A percentile compares a stretch with the other conserved stretches of the same genome.
phyloP scores from a whole-genome alignment of 1,284 basidiomycete species.

The Tilletia horrida region DNA sequence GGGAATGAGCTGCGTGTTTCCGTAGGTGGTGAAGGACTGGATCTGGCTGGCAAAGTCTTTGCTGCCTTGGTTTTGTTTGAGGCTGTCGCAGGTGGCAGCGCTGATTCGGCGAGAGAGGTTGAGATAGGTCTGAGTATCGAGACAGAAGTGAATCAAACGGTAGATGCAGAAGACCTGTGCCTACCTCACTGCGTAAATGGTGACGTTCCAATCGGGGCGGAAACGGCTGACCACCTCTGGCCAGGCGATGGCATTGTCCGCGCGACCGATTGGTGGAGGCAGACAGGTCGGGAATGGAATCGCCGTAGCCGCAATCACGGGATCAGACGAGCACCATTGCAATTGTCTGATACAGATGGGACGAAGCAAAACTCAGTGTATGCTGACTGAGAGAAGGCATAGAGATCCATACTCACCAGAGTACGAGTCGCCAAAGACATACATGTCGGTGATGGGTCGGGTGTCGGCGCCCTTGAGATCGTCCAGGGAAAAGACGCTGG shows the following conservation, averaged over 20 bases:
- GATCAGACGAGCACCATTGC: constrained; percentile 5
- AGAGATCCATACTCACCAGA: not conserved
- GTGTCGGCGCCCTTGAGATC: constrained; percentile 17
- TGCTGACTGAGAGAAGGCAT: not conserved
- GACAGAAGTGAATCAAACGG: too few relatives aligned
- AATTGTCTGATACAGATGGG: not conserved
- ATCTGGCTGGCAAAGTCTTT: not conserved
- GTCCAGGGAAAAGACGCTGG: not conserved
- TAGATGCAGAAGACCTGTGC: not conserved
- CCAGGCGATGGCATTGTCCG: constrained; percentile 17
- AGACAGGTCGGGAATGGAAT: constrained; percentile 13
- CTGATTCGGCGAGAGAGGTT: not conserved
- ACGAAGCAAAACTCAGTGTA: too few relatives aligned
- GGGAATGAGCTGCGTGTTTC: not conserved
- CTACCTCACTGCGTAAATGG: constrained; percentile 7
- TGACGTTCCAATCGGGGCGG: constrained; percentile 13
- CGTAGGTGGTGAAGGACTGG: not conserved
- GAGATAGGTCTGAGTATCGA: not conserved
- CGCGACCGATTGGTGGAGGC: constrained; percentile 4
- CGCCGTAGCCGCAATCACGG: not conserved
- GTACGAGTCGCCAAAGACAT: constrained; percentile 11
- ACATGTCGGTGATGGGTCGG: constrained; percentile 13
- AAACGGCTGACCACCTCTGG: not conserved
- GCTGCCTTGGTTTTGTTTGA: not conserved
- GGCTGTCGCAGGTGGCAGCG: not conserved